Evolutionary conservation across 345 rosid species (phyloP).

Genomic region (Erucastrum elatum): DNA sequence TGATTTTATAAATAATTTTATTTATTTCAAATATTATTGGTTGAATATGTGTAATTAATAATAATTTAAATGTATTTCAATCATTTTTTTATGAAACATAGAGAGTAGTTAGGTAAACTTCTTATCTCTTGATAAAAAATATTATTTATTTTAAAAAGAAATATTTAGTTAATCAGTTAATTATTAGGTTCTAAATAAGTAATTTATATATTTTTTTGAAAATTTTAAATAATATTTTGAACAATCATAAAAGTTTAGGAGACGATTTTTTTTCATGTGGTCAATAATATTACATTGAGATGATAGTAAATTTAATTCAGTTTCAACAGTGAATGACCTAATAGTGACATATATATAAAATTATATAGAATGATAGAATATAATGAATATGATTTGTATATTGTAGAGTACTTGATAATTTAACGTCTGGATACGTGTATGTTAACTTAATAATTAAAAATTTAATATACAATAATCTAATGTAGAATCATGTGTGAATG

Average conservation of each 20-base stretch:
- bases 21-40: too few relatives aligned
- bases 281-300: neutral
- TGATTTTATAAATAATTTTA: too few relatives aligned
- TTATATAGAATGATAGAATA: too few relatives aligned
- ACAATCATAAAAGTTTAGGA: neutral
- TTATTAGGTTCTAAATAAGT: neutral
- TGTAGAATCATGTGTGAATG: slow-evolving; percentile 21
- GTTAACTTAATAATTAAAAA: neutral
- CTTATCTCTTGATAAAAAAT: neutral
- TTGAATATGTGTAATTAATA: too few relatives aligned
- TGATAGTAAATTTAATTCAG: neutral
- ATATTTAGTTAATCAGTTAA: neutral
- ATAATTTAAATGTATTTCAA: too few relatives aligned
- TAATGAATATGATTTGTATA: neutral
- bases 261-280: neutral
- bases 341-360: neutral
- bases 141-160: neutral
- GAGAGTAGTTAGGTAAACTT: neutral
- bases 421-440: neutral
- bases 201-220: neutral
- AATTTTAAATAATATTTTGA: neutral
- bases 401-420: slow-evolving; percentile 1
- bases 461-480: neutral
- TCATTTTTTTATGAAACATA: too few relatives aligned
- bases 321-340: neutral